Conservation (phyloP, 805 yeast genomes). For the Kockiozyma suomiensis region DNA sequence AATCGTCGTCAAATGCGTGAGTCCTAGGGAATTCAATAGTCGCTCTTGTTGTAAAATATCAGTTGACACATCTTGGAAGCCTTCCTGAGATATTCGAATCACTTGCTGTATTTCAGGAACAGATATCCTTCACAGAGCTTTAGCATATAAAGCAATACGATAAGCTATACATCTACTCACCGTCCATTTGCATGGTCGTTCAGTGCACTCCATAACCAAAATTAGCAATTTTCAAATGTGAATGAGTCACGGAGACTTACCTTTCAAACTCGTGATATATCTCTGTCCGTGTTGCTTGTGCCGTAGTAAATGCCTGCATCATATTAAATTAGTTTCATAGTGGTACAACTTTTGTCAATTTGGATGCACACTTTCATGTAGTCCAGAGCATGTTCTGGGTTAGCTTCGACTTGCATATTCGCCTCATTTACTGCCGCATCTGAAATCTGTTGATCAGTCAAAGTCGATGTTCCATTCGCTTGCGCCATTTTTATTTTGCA, state of each 20-base stretch:
- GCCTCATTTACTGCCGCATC: conserved; percentile 3
- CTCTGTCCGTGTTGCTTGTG: conserved; percentile 34
- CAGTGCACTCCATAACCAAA: conserved; percentile 11
- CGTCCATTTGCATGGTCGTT: conserved; percentile 29
- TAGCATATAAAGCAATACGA: not conserved
- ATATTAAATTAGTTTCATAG: not conserved
- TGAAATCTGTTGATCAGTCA: conserved; percentile 9
- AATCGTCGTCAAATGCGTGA: conserved; percentile 7
- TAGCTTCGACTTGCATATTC: conserved; percentile 14
- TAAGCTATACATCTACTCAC: not conserved
- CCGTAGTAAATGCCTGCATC: conserved; percentile 20
- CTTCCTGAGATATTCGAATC: conserved; percentile 32
- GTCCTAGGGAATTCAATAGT: conserved; percentile 2
- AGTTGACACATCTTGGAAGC: conserved; percentile 31
- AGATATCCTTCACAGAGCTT: conserved; percentile 16
- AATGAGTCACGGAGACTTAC: not conserved
- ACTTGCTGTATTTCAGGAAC: conserved; percentile 26
- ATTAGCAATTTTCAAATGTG: not conserved
- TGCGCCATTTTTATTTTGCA: conserved; percentile 2
- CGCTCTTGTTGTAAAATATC: conserved; percentile 26
- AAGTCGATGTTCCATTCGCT: not conserved
- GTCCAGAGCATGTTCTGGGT: conserved; percentile 16
- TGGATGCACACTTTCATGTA: conserved; percentile 24
- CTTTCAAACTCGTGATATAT: conserved; percentile 33
- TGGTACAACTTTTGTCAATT: not conserved